Evolutionary conservation across 768 basidiomycete genomes (phyloP), one percentile per base, ranked within the genome.

Genomic region (Podaxis carcinomalis): DNA sequence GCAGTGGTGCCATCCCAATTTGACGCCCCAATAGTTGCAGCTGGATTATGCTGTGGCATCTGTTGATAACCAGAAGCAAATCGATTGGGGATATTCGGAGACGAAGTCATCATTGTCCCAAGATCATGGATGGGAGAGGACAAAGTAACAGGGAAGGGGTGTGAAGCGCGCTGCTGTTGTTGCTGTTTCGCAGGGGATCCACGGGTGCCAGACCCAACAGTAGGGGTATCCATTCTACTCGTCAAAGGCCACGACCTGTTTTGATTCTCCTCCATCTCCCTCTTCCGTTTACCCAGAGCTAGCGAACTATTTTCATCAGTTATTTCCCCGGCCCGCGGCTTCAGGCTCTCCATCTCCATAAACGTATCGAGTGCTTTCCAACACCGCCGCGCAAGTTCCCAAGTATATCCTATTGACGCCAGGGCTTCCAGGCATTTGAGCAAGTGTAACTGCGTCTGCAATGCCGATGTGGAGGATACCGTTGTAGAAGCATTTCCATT

Each of bases 341-440:
- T 67, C 44, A 65, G 54, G 21, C 60, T 63, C 47, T 68, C 70
- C 4, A 61, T 65, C 39, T 69, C 68, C 68, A 70, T 70, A 19
- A 70, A 60, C 54, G 54, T 66, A 62, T 72, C 67, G 13, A 72
- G 63, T 21, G 67, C 67, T 39, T 59, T 64, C 63, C 67, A 69
- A 56, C 67, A 71, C 36, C 69, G 61, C 44, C 64, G 61, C 37
- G 70, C 72, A 21, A 73, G 61, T 59, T 68, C 65, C 72, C 72
- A 73, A 16, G 69, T 70, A 1, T 50, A 64, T 9, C 71, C 69
- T 51, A 71, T 68, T 2, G 66, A 63, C 36, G 66, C 63, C 23
- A 72, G 65, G n/a, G 71, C 71, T 35, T 72, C 71, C 27, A 69
- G 60, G 58, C 70, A 72, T 47, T 69, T 70, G 13, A 71, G 63